Evolutionary conservation across 1,284 basidiomycete species (phyloP).

Genomic region (Pterulicium gracile): DNA sequence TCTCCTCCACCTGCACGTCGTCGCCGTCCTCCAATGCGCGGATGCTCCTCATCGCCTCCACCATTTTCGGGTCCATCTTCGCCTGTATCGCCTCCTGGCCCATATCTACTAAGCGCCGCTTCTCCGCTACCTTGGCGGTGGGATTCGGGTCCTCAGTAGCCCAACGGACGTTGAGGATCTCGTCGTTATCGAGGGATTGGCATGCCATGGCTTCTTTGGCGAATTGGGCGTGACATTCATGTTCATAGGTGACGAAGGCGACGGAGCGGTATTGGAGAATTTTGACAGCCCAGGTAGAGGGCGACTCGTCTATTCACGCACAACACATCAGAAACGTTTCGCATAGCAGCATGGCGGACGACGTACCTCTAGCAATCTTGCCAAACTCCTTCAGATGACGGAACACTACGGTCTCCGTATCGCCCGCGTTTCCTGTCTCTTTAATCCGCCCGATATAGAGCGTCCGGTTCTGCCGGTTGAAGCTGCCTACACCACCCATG

Average conservation of each 20-base stretch:
- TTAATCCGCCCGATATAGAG: slow-evolving; percentile 92
- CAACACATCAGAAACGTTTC: slow-evolving; percentile 5
- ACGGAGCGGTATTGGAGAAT: slow-evolving; percentile 91
- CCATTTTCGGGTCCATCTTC: slow-evolving; percentile 73
- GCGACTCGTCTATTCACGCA: slow-evolving; percentile 19
- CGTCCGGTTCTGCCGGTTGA: slow-evolving; percentile 89
- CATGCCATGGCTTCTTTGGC: slow-evolving; percentile 99
- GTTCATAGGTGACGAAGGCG: slow-evolving; percentile 93
- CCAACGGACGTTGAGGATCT: slow-evolving; percentile 97
- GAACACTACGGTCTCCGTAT: slow-evolving; percentile 83
- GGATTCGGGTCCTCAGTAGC: slow-evolving; percentile 96
- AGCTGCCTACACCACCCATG: slow-evolving; percentile 98
- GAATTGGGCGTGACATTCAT: slow-evolving; percentile 85
- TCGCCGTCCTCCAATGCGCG: slow-evolving; percentile 80
- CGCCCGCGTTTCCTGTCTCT: slow-evolving; percentile 78
- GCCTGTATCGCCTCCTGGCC: slow-evolving; percentile 80
- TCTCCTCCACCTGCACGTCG: slow-evolving; percentile 23
- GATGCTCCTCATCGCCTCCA: slow-evolving; percentile 77
- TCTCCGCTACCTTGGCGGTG: slow-evolving; percentile 75
- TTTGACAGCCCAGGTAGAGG: slow-evolving; percentile 47
- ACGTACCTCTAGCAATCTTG: slow-evolving; percentile 85
- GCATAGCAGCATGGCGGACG: slow-evolving; percentile 1
- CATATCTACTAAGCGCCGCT: slow-evolving; percentile 67
- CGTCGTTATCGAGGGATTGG: slow-evolving; percentile 95
- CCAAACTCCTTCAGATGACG: slow-evolving; percentile 97